phyloP scores from a whole-genome alignment of 352 stramenopile genomes.

The Phytophthora pluvialis region DNA sequence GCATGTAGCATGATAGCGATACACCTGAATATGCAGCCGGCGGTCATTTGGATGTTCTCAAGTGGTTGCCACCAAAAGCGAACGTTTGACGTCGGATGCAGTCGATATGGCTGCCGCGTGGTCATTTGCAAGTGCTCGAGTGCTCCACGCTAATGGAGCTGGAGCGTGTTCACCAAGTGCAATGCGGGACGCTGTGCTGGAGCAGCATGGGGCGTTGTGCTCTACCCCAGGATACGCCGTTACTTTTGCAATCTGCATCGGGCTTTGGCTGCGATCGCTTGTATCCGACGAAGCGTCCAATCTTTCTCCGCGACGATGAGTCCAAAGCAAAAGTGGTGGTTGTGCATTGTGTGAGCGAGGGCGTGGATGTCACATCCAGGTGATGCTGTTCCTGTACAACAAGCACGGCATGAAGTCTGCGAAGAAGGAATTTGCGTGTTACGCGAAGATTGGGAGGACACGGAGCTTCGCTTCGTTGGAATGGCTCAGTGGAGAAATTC shows the following conservation, averaged over 20 bases:
- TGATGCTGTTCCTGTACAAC: constrained; percentile 30
- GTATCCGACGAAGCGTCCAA: constrained; percentile 1
- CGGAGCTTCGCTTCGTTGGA: constrained; percentile 14
- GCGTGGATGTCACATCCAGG: constrained; percentile 12
- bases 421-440: constrained; percentile 27
- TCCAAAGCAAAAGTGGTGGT: constrained; percentile 18
- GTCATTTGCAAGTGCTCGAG: constrained; percentile 17
- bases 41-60: constrained; percentile 25
- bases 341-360: constrained; percentile 6
- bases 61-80: constrained; percentile 20
- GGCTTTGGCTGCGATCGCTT: background rate
- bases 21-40: too few relatives aligned
- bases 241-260: constrained; percentile 22
- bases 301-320: constrained; percentile 13
- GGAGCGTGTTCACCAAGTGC: constrained; percentile 14
- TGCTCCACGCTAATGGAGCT: constrained; percentile 21
- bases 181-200: constrained; percentile 29
- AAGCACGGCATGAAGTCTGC: constrained; percentile 18
- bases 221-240: constrained; percentile 11
- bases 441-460: constrained; percentile 24
- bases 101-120: constrained; percentile 26
- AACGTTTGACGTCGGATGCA: constrained; percentile 4
- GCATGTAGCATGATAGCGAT: too few relatives aligned
- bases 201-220: too few relatives aligned
- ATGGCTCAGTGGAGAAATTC: constrained; percentile 19